Evolutionary conservation across 768 basidiomycete genomes (phyloP), one percentile per base, ranked within the genome.

Genomic region (Calocybe cyanea): DNA sequence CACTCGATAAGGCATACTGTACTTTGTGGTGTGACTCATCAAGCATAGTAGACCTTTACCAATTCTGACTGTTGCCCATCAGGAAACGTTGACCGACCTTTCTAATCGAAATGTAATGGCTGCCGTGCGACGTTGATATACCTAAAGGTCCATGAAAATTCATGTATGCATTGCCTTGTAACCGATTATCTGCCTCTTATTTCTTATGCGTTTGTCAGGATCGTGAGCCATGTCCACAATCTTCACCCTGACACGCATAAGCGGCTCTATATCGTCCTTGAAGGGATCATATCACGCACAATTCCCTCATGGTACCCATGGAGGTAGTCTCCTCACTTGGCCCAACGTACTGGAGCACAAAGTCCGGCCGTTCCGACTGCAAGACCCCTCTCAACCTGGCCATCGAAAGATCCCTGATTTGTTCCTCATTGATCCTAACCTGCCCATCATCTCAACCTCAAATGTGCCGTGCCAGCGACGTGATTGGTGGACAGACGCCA

Each of bases 211-310:
- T 17, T 18, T 20, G n/a, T 1, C 8, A 66, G 65, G 38, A 63
- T 66, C 19, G 62, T 57, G 14, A 65, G 63, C 11, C 73, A 75
- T 48, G 71, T 73, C 57, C 73, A 72, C 51, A 71, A 70, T 35
- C 55, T 73, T 5, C 63, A 71, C 46, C 72, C 70, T 1, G 38
- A 49, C 7, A 46, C 45, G n/a, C 53, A 57, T 32, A 43, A 45
- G 33, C 30, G 41, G 11, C 58, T 70, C 11, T 65, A 65, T 46
- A 10, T 23, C 9, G 41, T 60, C 9, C 45, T 68, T n/a, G 59
- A 64, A 19, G 23, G 56, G 31, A 32, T 68, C 32, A 63, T 70
- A 33, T 39, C 44, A 0, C 49, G 50, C 6, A 57, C 62, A 21
- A 61, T 70, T 34, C 64, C 66, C 0, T 53, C 67, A 3, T 70